phyloP scores from a whole-genome alignment of 2,329 filamentous ascomycete species.

The Xylariaceae sp. region DNA sequence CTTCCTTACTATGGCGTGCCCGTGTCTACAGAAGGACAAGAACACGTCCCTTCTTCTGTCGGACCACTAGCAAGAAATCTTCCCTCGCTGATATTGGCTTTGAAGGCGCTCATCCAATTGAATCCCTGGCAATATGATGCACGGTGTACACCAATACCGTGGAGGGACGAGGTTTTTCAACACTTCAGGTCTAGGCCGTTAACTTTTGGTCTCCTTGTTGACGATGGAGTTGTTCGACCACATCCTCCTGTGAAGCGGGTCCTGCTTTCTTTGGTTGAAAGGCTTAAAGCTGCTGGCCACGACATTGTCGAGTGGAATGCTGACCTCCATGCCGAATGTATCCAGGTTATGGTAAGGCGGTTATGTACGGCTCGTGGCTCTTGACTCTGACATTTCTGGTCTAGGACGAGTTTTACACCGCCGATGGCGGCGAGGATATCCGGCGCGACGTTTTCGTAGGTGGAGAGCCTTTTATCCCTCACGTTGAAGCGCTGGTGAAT shows the following conservation, averaged over 20 bases:
- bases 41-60: conserved; percentile 65
- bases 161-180: conserved; percentile 51
- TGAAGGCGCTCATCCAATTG: conserved; percentile 48
- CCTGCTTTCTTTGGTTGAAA: conserved; percentile 41
- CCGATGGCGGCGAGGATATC: conserved; percentile 66
- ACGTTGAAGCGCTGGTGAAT: conserved; percentile 60
- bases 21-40: conserved; percentile 65
- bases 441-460: conserved; percentile 53
- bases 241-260: conserved; percentile 57
- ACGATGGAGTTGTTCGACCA: conserved; percentile 55
- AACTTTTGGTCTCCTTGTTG: conserved; percentile 43
- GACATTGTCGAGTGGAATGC: conserved; percentile 57
- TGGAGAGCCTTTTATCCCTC: conserved; percentile 62
- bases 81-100: conserved; percentile 51
- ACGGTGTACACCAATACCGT: conserved; percentile 54
- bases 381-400: not conserved
- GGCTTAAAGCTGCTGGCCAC: conserved; percentile 52
- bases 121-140: conserved; percentile 59
- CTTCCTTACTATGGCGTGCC: conserved; percentile 61
- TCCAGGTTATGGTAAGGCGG: conserved; percentile 53
- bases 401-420: conserved; percentile 62
- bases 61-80: conserved; percentile 60
- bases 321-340: conserved; percentile 55
- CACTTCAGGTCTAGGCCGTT: conserved; percentile 46
- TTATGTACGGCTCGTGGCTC: not conserved